Base-by-base conservation (phyloP, 2,329 filamentous ascomycete genomes). In the Neonectria ditissima region DNA sequence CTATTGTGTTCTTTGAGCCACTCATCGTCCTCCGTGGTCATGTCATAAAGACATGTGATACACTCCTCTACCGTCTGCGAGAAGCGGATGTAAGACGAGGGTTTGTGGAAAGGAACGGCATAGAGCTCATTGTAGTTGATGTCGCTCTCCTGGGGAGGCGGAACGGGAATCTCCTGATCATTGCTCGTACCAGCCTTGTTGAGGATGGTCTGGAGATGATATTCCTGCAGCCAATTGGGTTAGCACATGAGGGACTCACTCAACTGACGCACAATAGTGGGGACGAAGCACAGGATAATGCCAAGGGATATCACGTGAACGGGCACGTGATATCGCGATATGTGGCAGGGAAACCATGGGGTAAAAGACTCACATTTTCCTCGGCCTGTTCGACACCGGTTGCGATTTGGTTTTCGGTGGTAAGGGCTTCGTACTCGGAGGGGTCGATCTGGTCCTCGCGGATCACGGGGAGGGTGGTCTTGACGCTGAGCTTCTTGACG, bases 31-130 rank as follows among this genome's bases (percentile, higher is more conserved):
- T 97, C 93, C 69, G 91, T 90, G 28, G 90, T 94, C 92, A 98
- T 95, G 81, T 97, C 94, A 89, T 99, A 99, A 73, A 91, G 88
- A 77, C 91, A 92, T 74, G 92, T 92, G 75, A 93, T 91, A 74
- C 92, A 97, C 80, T 99, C 96, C 81, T 99, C 96, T 65, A 99
- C 95, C 3, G 96, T 99, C 70, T 97, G 95, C 68, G 96, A 98
- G 82, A 97, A 98, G 69, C 95, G 93, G 77, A 99, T 97, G 80
- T 98, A 98, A 65, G 94, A 96, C 65, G 91, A 89, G 55, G 96
- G 94, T 79, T 97, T 91, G 74, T 90, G 87, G 80, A 95, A 97
- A 62, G 84, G 83, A 69, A 87, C 89, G 53, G 91, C 88, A 77
- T 98, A 98, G 73, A 97, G 87, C 74, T 91, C 88, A 80, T 97